Conservation (phyloP, 192 early-diverging fungal genomes). For the Coemansia sp. region DNA sequence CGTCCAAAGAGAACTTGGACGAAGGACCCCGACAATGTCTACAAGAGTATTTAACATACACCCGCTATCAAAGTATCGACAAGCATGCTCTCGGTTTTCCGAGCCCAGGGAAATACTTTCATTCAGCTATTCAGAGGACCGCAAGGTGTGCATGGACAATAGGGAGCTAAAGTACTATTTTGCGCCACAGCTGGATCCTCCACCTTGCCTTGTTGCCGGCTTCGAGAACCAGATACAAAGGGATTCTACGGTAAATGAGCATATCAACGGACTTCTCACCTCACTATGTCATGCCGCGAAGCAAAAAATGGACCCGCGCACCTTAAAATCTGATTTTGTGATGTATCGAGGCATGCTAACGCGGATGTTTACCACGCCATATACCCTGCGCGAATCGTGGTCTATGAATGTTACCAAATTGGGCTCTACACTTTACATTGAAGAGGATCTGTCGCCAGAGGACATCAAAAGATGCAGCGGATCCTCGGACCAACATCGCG, state of each 20-base stretch:
- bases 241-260: conserved; percentile 62
- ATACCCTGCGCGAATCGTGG: conserved; percentile 73
- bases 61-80: conserved; percentile 45
- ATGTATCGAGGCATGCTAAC: conserved; percentile 90
- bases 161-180: conserved; percentile 43
- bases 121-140: conserved; percentile 65
- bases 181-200: conserved; percentile 17
- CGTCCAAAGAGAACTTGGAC: too few species aligned
- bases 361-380: conserved; percentile 82
- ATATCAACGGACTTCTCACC: conserved; percentile 78
- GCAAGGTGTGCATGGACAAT: conserved; percentile 61
- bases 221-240: conserved; percentile 70
- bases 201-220: conserved; percentile 63
- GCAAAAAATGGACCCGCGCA: conserved; percentile 1
- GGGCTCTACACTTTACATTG: conserved; percentile 69
- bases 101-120: conserved; percentile 68
- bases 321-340: conserved; percentile 54
- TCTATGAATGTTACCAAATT: conserved; percentile 72
- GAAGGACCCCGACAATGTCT: neutral
- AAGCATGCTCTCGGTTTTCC: conserved; percentile 49
- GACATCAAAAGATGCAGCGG: conserved; percentile 41
- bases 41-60: conserved; percentile 19
- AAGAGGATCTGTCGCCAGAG: conserved; percentile 63
- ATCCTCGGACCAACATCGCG: conserved; percentile 57
- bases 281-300: conserved; percentile 51